Base-by-base conservation (phyloP, 805 yeast genomes). In the Saccharomyces kudriavzevii region DNA sequence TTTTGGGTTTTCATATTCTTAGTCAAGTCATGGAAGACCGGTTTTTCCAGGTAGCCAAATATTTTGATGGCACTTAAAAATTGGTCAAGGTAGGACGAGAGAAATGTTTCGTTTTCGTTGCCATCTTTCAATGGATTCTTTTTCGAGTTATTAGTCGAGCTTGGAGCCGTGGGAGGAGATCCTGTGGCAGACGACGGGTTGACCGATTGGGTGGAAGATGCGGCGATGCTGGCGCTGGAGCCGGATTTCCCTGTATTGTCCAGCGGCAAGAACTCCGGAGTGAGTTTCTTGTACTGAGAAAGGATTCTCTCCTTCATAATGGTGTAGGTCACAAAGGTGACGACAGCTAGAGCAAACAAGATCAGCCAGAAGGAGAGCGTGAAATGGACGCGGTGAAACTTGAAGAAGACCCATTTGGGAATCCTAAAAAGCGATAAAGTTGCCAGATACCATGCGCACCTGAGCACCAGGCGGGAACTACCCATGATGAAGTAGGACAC, bases 21-120 rank as follows among this genome's bases (percentile, higher is more conserved):
- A 2, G 98, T 91, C 60, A 92, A 77, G 63, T 91, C 98, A 65
- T 91, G 95, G 68, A 92, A 91, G 1, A 92, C 97, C 1, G 88
- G 86, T 56, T 85, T 79, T 59, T 92, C 98, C 49, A 92, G 75
- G 68, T 92, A 92, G 1, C 98, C 98, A 73, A 92, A 94, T 5
- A 94, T 86, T 69, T 89, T 90, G 58, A 94, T 88, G 2, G 97
- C 98, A 50, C 88, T 80, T 48, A 92, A 71, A 62, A 92, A 92
- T 66, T 91, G 96, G 67, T 92, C 97, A 51, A 92, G 72, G 64
- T 89, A 91, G 48, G 87, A 84, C 1, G 85, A 71, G 47, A 80
- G 70, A 17, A 59, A 53, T 6, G 51, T 52, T 5, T 54, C 57
- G 40, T 52, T 52, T n/a, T 57, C 57, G 31, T 56, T 50, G 26